Percentiles rank a stretch among this genome's conserved stretches.
Evolutionary conservation across 2,329 filamentous ascomycete species (phyloP).

Genomic region (Monilinia laxa): DNA sequence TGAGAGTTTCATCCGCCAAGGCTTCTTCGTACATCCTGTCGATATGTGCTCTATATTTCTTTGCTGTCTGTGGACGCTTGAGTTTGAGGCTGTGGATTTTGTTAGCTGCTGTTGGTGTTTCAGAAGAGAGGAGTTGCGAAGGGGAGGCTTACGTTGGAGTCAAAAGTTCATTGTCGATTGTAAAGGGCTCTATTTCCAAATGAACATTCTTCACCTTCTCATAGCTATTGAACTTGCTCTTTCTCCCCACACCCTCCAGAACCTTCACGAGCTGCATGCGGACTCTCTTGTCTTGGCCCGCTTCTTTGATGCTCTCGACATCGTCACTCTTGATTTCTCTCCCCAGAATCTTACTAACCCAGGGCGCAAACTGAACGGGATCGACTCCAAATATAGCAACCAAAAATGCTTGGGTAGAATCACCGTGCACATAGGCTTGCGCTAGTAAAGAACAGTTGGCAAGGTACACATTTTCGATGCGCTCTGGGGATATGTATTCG

Average conservation of each 20-base stretch:
- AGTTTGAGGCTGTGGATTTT: slow-evolving; percentile 60
- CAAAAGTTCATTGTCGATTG: slow-evolving; percentile 85
- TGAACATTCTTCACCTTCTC: slow-evolving; percentile 76
- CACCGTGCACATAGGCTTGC: slow-evolving; percentile 87
- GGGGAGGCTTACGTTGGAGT: slow-evolving; percentile 72
- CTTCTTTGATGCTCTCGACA: slow-evolving; percentile 63
- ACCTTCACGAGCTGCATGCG: slow-evolving; percentile 73
- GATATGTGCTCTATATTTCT: slow-evolving; percentile 44
- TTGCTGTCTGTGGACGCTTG: slow-evolving; percentile 67
- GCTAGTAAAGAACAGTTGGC: slow-evolving; percentile 75
- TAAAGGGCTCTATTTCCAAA: slow-evolving; percentile 85
- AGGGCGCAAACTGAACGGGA: slow-evolving; percentile 77
- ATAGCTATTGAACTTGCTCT: slow-evolving; percentile 87
- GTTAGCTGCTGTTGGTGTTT: slow-evolving; percentile 18
- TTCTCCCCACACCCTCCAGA: slow-evolving; percentile 73
- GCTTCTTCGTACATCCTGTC: slow-evolving; percentile 41
- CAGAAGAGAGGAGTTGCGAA: neutral
- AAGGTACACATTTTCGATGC: slow-evolving; percentile 91
- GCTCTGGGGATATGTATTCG: slow-evolving; percentile 96
- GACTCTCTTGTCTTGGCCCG: slow-evolving; percentile 67
- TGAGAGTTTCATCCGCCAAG: slow-evolving; percentile 41
- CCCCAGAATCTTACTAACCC: slow-evolving; percentile 74
- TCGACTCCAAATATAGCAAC: slow-evolving; percentile 88
- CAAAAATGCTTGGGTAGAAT: slow-evolving; percentile 75
- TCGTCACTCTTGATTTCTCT: slow-evolving; percentile 65